Evolutionary conservation across 345 rosid genomes (phyloP), one percentile per base, ranked within the genome.

Genomic region (Bretschneidera sinensis): DNA sequence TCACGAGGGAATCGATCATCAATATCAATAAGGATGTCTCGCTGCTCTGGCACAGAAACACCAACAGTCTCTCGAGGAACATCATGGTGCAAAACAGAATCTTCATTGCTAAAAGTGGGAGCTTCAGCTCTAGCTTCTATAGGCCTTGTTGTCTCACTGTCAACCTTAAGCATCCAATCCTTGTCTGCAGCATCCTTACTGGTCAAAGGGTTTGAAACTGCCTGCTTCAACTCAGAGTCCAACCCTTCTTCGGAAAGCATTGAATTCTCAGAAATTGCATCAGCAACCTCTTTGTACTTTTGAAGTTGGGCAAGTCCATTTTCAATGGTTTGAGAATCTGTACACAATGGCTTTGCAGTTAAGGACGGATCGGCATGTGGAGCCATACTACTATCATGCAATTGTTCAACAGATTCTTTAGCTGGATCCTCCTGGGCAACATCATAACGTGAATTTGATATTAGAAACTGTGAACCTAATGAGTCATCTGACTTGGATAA

Each of bases 1-100:
- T 88, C 92, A 66, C 74, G 82, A 68, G 96, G 95, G 69, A 88
- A 88, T 24, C 95, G 78, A 59, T 91, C 98, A 56, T 88, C 79
- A 54, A 86, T 83, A 75, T 91, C 95, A 59, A 91, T 83, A 64
- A 81, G 79, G 69, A 86, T 88, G 69, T 84, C 89, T 69, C 78
- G 79, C 51, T 65, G 78, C 60, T 64, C 73, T 17, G 69, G 61
- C 65, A 66, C 65, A 51, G 83, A 67, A 63, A 59, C 70, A 62
- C 50, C 67, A 43, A 55, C 53, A 60, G 72, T 65, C 59, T 65
- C 78, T 64, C 66, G 71, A 54, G 66, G 64, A 62, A 66, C 69
- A 75, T 67, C 76, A 68, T 63, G 72, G 23, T 61, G 67, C 61
- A 55, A 24, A 51, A 31, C 48, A 17, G 69, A 45, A 63, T 72